These are phyloP conservation scores for Trichosporon faecale DNA, from an alignment of 1,284 basidiomycete genomes.

Conservation along the genomic window DNA sequence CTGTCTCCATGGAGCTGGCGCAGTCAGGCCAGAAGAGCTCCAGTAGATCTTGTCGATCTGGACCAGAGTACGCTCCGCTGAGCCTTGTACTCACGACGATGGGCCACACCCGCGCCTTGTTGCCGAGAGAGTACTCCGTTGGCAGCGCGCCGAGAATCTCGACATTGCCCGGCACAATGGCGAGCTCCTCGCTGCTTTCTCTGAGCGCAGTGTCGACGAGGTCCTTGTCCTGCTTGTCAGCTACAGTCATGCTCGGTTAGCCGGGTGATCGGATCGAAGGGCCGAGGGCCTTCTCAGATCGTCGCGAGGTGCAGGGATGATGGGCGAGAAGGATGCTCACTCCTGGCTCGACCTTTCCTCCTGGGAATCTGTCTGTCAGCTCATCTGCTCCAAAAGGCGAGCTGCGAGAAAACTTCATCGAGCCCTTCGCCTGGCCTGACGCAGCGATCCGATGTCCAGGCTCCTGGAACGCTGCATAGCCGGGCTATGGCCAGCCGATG, in stretches of 20 bases:
- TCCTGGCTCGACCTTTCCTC: conserved; percentile 37
- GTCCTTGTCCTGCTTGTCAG: conserved; percentile 23
- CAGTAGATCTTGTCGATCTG: no score
- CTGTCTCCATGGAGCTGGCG: no score
- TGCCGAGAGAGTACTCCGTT: conserved; percentile 45
- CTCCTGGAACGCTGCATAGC: no score
- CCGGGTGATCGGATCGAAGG: no score
- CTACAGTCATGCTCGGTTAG: background rate
- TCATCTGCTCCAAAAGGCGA: background rate
- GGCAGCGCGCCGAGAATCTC: conserved; percentile 42
- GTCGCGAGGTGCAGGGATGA: no score
- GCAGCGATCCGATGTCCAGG: no score
- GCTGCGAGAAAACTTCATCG: no score
- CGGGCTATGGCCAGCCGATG: no score
- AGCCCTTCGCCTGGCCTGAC: no score
- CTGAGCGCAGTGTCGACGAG: conserved; percentile 39
- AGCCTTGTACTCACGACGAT: conserved; percentile 35
- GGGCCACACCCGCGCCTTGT: conserved; percentile 46
- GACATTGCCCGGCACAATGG: conserved; percentile 31
- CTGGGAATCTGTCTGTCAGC: conserved; percentile 35
- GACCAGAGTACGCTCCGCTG: no score
- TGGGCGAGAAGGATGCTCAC: background rate
- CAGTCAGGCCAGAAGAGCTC: no score
- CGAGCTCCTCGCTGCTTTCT: conserved; percentile 45
- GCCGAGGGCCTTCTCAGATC: background rate